These are phyloP conservation scores for Paecilomyces formosus DNA, from an alignment of 2,329 filamentous ascomycete species.

Conservation along the genomic window DNA sequence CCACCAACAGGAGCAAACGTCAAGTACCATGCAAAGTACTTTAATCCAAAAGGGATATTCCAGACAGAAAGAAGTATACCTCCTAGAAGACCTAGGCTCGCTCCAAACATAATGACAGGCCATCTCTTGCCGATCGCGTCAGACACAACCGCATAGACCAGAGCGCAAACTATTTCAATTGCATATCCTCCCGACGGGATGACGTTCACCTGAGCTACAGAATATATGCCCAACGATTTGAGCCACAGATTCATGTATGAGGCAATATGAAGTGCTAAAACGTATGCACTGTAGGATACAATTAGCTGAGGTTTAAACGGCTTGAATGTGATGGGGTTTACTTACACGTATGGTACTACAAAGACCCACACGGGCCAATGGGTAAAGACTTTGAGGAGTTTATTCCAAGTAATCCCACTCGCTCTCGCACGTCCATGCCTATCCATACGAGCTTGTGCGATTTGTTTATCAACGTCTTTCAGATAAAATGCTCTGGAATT, in stretches of 20 bases:
- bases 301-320: background rate
- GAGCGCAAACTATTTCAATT: slow-evolving; percentile 5
- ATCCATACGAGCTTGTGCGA: slow-evolving; percentile 4
- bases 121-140: slow-evolving; percentile 4
- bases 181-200: slow-evolving; percentile 6
- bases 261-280: slow-evolving; percentile 6
- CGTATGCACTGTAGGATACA: slow-evolving; percentile 3
- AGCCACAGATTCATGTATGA: slow-evolving; percentile 8
- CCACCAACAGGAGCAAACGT: slow-evolving; percentile 5
- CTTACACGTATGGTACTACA: slow-evolving; percentile 6
- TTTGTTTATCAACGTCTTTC: slow-evolving; percentile 4
- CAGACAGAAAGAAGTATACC: slow-evolving; percentile 4
- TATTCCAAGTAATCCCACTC: slow-evolving; percentile 3
- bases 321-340: background rate
- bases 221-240: slow-evolving; percentile 3
- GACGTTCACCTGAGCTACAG: slow-evolving; percentile 5
- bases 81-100: slow-evolving; percentile 2
- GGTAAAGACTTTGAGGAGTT: slow-evolving; percentile 1
- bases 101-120: slow-evolving; percentile 6
- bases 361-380: slow-evolving; percentile 6
- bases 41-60: slow-evolving; percentile 5
- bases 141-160: slow-evolving; percentile 4
- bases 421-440: slow-evolving; percentile 4
- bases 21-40: slow-evolving; percentile 7
- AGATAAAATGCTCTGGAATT: slow-evolving; percentile 11